These are phyloP conservation scores for Phaffomyces antillensis DNA, from an alignment of 805 yeast species.

Conservation along the genomic window DNA sequence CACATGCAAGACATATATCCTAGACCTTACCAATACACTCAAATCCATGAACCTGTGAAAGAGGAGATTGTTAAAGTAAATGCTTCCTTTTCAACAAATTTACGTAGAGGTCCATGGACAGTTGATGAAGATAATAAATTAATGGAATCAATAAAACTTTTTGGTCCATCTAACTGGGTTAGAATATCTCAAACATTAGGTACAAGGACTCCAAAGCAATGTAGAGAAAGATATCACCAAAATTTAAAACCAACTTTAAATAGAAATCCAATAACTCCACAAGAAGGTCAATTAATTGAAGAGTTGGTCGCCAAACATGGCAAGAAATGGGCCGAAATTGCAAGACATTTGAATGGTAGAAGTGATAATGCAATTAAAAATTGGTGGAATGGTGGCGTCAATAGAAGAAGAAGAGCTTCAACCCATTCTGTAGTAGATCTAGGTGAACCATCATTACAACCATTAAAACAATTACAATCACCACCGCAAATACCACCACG, in stretches of 20 bases:
- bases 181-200: slow-evolving; percentile 66
- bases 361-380: slow-evolving; percentile 89
- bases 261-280: slow-evolving; percentile 74
- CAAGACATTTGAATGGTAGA: slow-evolving; percentile 79
- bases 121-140: slow-evolving; percentile 74
- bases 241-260: slow-evolving; percentile 81
- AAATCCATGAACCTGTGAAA: background rate
- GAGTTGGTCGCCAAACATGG: slow-evolving; percentile 73
- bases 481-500: background rate
- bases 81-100: slow-evolving; percentile 2
- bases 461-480: background rate
- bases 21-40: too few species aligned
- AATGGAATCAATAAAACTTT: slow-evolving; percentile 57
- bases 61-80: background rate
- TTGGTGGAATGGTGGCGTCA: slow-evolving; percentile 97
- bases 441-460: too few species aligned
- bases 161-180: slow-evolving; percentile 88
- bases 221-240: slow-evolving; percentile 88
- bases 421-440: slow-evolving; percentile 21
- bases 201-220: slow-evolving; percentile 83
- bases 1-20: too few species aligned
- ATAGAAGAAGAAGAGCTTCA: slow-evolving; percentile 59
- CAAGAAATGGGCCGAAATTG: slow-evolving; percentile 90
- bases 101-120: slow-evolving; percentile 82
- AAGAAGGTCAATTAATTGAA: slow-evolving; percentile 79